These are phyloP conservation scores for Cladophialophora bantiana DNA, from an alignment of 2,329 filamentous ascomycete genomes.

Conservation along the genomic window DNA sequence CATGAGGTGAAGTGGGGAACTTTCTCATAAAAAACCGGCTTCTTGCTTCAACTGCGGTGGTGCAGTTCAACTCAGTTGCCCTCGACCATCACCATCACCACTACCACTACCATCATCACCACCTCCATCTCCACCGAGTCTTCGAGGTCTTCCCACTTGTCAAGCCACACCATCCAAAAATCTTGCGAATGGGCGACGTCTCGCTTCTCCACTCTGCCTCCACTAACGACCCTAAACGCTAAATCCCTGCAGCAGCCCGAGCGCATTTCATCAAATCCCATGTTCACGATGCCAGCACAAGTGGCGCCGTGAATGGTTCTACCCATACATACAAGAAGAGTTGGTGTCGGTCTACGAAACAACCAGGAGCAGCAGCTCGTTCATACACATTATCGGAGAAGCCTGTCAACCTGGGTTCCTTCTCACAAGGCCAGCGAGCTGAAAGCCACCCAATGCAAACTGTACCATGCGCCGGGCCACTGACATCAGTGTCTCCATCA, in stretches of 20 bases:
- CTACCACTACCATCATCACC: no score
- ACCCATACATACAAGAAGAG: not conserved
- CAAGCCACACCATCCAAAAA: conserved; percentile 2
- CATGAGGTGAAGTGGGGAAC: not conserved
- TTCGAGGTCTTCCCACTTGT: not conserved
- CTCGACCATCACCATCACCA: no score
- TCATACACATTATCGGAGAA: not conserved
- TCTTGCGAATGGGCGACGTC: not conserved
- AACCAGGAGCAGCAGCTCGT: not conserved
- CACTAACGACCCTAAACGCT: not conserved
- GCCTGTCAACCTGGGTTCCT: not conserved
- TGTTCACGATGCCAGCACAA: not conserved
- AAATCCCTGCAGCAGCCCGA: conserved; percentile 3
- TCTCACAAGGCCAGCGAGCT: not conserved
- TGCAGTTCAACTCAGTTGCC: not conserved
- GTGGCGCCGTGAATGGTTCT: not conserved
- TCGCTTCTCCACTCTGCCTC: not conserved
- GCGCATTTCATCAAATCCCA: conserved; percentile 1
- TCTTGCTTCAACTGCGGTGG: conserved; percentile 2
- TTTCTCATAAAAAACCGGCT: not conserved
- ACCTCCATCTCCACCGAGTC: not conserved
- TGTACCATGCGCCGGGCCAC: not conserved
- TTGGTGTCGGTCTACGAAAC: not conserved
- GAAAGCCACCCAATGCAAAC: not conserved
- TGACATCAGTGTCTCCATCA: conserved; percentile 8